A percentile compares a stretch with the other conserved stretches of the same genome.
Conservation (phyloP, 441 rosid genomes). For the Euphorbia schlechtendalii region DNA sequence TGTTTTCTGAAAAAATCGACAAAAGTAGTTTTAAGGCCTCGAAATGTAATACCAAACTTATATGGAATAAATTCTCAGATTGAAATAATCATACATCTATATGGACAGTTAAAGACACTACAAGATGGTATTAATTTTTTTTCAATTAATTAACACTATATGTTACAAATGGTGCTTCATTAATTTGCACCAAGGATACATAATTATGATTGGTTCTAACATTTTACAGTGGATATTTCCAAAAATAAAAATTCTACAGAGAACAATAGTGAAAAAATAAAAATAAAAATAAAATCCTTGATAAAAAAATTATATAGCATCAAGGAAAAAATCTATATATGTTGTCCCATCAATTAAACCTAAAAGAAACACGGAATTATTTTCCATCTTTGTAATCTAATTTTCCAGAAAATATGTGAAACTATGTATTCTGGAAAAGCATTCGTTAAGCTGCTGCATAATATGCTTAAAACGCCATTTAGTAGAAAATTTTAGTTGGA, state of each 20-base stretch:
- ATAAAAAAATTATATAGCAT: slow-evolving; percentile 5
- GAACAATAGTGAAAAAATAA: neutral
- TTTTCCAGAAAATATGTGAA: too few relatives aligned
- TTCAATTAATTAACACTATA: slow-evolving; percentile 28
- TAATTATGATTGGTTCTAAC: slow-evolving; percentile 10
- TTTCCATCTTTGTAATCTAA: too few relatives aligned
- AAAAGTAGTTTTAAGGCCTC: too few relatives aligned
- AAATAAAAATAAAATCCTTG: slow-evolving; percentile 22
- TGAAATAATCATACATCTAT: too few relatives aligned
- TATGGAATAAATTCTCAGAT: too few relatives aligned
- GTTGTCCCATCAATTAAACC: slow-evolving; percentile 26
- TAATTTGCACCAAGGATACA: slow-evolving; percentile 28
- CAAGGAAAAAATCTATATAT: slow-evolving; percentile 6
- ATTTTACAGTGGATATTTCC: slow-evolving; percentile 35
- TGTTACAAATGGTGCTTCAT: slow-evolving; percentile 35
- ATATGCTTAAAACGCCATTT: neutral
- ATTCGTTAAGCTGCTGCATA: too few relatives aligned
- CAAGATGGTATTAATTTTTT: neutral
- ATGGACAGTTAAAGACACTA: slow-evolving; percentile 13
- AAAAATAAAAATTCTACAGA: slow-evolving; percentile 27
- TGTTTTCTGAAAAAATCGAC: too few relatives aligned
- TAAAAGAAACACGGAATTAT: neutral
- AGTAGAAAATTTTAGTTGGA: slow-evolving; percentile 9
- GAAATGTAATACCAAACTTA: too few relatives aligned
- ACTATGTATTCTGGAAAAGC: too few relatives aligned